These are phyloP conservation scores for Linderniella brevidens DNA, from an alignment of 257 asterid genomes.

Conservation along the genomic window DNA sequence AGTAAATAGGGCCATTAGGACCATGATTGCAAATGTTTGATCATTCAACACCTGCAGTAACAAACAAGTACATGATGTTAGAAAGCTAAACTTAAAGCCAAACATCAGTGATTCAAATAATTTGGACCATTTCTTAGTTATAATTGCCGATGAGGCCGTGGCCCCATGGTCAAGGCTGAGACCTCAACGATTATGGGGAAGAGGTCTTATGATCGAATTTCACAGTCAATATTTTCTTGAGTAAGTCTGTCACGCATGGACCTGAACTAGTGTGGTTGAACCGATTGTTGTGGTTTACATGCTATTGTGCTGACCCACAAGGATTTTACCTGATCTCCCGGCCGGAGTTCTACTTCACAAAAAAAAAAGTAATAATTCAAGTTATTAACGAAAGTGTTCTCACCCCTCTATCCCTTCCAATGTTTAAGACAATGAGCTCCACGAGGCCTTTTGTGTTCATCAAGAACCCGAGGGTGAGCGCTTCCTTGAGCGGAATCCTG, in stretches of 20 bases:
- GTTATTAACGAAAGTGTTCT: no score
- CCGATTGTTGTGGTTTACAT: no score
- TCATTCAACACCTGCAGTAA: slow-evolving; percentile 1
- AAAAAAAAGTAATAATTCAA: neutral
- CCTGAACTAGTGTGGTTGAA: no score
- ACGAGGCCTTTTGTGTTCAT: slow-evolving; percentile 9
- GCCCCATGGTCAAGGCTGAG: no score
- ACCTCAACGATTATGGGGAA: no score
- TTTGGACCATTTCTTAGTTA: neutral
- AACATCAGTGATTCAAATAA: neutral
- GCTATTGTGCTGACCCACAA: no score
- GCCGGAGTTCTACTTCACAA: neutral
- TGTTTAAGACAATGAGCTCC: slow-evolving; percentile 3
- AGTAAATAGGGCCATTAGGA: neutral
- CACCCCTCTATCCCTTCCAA: slow-evolving; percentile 2
- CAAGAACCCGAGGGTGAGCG: slow-evolving; percentile 2
- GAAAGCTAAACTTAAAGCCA: neutral
- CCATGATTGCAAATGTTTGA: slow-evolving; percentile 1
- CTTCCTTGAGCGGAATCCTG: slow-evolving; percentile 1
- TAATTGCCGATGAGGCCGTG: no score
- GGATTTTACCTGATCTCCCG: neutral
- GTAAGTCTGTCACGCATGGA: no score
- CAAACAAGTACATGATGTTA: neutral
- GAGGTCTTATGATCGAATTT: no score
- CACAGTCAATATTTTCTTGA: no score